phyloP scores from a whole-genome alignment of 2,329 filamentous ascomycete species.

The Coccinonectria pachysandricola region DNA sequence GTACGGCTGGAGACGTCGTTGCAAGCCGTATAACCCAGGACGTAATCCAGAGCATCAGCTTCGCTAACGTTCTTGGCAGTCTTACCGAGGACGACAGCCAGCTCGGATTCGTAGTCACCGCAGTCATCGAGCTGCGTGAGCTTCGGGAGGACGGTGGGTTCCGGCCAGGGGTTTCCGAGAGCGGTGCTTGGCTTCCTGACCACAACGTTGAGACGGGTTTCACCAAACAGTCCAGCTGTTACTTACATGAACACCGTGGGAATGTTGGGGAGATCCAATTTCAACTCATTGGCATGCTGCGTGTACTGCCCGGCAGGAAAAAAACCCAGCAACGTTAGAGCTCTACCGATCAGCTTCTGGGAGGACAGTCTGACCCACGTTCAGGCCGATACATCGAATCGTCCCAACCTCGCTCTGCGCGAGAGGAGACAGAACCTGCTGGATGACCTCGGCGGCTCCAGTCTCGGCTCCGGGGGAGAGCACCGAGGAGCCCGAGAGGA shows the following conservation, averaged over 20 bases:
- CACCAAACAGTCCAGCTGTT: too few species aligned
- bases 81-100: constrained; percentile 45
- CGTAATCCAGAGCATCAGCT: constrained; percentile 45
- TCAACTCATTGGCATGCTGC: constrained; percentile 36
- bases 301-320: constrained; percentile 18
- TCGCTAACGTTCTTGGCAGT: constrained; percentile 43
- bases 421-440: constrained; percentile 35
- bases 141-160: constrained; percentile 41
- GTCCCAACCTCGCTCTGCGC: constrained; percentile 35
- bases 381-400: constrained; percentile 49
- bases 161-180: constrained; percentile 43
- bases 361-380: constrained; percentile 24
- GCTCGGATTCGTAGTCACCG: constrained; percentile 50
- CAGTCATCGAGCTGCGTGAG: constrained; percentile 36
- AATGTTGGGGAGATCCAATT: constrained; percentile 39
- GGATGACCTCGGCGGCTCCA: constrained; percentile 33
- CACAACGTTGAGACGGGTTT: too few species aligned
- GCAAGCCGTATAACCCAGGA: constrained; percentile 52
- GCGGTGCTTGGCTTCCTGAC: constrained; percentile 42
- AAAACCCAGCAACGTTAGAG: constrained; percentile 24
- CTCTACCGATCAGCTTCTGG: neutral
- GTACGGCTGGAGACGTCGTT: constrained; percentile 48
- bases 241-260: constrained; percentile 44
- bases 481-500: constrained; percentile 49
- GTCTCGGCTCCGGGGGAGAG: constrained; percentile 43